Base-by-base conservation (phyloP, 768 basidiomycete genomes). In the Symmetrospora coprosmae region DNA sequence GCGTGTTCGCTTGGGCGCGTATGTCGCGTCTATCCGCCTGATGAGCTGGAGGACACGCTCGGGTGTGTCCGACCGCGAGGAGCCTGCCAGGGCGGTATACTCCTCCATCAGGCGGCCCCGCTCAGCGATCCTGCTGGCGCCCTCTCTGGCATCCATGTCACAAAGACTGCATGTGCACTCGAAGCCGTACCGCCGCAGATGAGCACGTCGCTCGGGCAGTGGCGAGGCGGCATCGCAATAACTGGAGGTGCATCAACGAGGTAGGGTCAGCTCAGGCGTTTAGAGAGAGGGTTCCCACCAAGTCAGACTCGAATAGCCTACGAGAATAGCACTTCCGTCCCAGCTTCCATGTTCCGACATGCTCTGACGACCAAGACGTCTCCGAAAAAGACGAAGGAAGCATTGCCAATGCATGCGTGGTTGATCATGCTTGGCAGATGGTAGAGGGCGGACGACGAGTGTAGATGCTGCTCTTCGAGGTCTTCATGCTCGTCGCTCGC, bases 371-470 rank as follows among this genome's bases (percentile, higher is more conserved):
- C 43, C 16, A 46, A 50, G 25, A 45, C 43, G 17, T 40, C 23
- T 23, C 45, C 55, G 21, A 23, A 58, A 34, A 58, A 58, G 16
- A 5, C 23, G 45, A 39, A 58, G 17, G 40, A 19, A 4, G 55
- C 48, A 31, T 58, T 58, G 34, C 40, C 38, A 13, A 58, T 3
- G 43, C 55, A 58, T 25, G 55, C 27, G 30, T 58, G 55, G 28
- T 58, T 58, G 41, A 58, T 58, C 25, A 58, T n/a, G 3, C 40
- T 47, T 2, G 55, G 40, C 23, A 46, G 5, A 40, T 43, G 31
- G 27, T 58, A 58, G n/a, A 58, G 45, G 2, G 38, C 55, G 8
- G 27, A 43, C 6, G 49, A 16, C 16, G 49, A 9, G 21, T 4
- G 9, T 6, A 50, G 33, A 6, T 33, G 9, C 19, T 33, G 6